Conservation (phyloP, 2,329 filamentous ascomycete genomes). For the Hypocrella siamensis region DNA sequence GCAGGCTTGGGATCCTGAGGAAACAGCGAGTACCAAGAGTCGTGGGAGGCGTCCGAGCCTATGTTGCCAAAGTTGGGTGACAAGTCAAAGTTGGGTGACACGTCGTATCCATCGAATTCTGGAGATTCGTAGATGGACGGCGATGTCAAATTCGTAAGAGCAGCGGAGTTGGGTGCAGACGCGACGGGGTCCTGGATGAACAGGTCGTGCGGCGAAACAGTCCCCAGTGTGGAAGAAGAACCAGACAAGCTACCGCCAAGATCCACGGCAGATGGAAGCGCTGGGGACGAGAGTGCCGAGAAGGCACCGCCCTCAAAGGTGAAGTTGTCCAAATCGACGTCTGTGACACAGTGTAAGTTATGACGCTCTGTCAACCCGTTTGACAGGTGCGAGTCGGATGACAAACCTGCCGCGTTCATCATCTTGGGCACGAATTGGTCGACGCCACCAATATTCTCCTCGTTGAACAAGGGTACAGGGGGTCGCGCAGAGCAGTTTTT, state of each 20-base stretch:
- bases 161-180: conserved; percentile 68
- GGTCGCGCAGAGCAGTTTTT: conserved; percentile 36
- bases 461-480: conserved; percentile 57
- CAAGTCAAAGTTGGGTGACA: conserved; percentile 51
- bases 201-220: conserved; percentile 74
- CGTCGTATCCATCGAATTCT: conserved; percentile 57
- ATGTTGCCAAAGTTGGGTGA: conserved; percentile 59
- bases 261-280: conserved; percentile 34
- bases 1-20: conserved; percentile 27
- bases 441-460: conserved; percentile 40
- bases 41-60: conserved; percentile 36
- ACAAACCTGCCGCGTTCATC: conserved; percentile 27
- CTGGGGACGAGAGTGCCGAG: conserved; percentile 38
- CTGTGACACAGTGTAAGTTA: conserved; percentile 24
- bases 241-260: conserved; percentile 29
- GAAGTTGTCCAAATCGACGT: conserved; percentile 43
- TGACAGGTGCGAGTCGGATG: too few relatives aligned
- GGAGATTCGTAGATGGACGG: conserved; percentile 70
- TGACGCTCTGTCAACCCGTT: too few relatives aligned
- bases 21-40: conserved; percentile 61
- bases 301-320: conserved; percentile 37
- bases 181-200: conserved; percentile 51
- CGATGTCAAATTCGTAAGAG: conserved; percentile 73
- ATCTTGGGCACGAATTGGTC: conserved; percentile 26
- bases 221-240: conserved; percentile 42